A percentile compares a stretch with the other conserved stretches of the same genome.
Conservation (phyloP, 2,329 filamentous ascomycete genomes). For the Pyricularia grisea region DNA sequence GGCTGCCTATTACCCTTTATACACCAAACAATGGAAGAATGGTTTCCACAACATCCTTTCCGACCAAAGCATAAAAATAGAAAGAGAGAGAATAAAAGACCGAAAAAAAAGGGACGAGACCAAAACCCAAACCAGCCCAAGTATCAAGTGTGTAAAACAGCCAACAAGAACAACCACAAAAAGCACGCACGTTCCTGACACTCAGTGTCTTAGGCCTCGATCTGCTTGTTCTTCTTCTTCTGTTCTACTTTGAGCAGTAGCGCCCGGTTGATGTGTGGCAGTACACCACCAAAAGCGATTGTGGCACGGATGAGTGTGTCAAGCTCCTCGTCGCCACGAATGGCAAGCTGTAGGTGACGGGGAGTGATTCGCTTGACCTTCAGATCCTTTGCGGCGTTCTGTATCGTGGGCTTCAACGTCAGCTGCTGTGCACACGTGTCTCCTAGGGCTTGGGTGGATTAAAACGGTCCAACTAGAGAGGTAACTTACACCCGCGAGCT, state of each 20-base stretch:
- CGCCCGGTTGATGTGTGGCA: slow-evolving; percentile 97
- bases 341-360: slow-evolving; percentile 96
- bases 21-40: not conserved
- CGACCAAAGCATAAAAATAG: not conserved
- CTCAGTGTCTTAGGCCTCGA: slow-evolving; percentile 19
- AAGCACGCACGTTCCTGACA: not conserved
- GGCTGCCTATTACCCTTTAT: not conserved
- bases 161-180: not conserved
- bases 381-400: slow-evolving; percentile 95
- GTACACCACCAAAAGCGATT: slow-evolving; percentile 95
- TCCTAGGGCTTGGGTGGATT: not conserved
- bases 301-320: slow-evolving; percentile 98
- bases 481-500: slow-evolving; percentile 63
- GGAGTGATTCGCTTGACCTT: slow-evolving; percentile 99
- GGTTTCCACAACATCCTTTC: not conserved
- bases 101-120: not conserved
- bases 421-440: not conserved
- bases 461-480: not conserved
- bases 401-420: not conserved
- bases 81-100: not conserved
- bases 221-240: slow-evolving; percentile 28
- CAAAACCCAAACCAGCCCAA: not conserved
- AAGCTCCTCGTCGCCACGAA: slow-evolving; percentile 98
- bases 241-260: slow-evolving; percentile 49
- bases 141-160: not conserved